Conservation (phyloP, 2,329 filamentous ascomycete genomes). For the Claviceps monticola region DNA sequence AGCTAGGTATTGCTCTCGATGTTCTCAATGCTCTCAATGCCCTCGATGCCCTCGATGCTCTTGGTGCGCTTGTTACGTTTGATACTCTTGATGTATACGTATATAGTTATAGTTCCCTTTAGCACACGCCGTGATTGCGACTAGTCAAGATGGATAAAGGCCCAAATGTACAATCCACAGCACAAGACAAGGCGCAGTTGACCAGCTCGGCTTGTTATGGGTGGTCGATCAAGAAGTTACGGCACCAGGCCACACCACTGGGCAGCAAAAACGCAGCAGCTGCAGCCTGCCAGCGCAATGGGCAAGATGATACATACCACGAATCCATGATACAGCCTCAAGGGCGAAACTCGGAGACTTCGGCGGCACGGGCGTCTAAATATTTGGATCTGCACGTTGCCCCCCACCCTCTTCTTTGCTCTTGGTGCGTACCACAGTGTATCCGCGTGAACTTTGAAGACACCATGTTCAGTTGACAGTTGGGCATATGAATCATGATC, state of each 20-base stretch:
- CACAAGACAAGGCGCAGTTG: neutral
- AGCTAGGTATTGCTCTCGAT: neutral
- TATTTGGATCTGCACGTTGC: neutral
- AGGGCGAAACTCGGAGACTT: neutral
- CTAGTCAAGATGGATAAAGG: neutral
- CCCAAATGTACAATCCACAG: no score
- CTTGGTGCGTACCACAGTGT: neutral
- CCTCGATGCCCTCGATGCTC: neutral
- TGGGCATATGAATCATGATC: neutral
- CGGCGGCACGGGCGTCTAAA: conserved; percentile 1
- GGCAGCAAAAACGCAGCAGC: no score
- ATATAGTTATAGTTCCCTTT: neutral
- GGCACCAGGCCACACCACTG: neutral
- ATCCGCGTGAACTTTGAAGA: neutral
- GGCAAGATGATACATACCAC: neutral
- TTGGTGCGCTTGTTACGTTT: neutral
- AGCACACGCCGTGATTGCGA: neutral
- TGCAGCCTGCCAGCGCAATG: neutral
- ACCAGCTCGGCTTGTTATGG: neutral
- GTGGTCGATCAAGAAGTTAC: neutral
- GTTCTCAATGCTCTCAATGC: neutral
- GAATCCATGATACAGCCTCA: neutral
- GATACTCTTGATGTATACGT: neutral
- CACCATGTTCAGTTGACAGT: neutral
- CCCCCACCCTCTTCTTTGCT: neutral